phyloP scores from a whole-genome alignment of 306 rosid species.

The Castanea mollissima region DNA sequence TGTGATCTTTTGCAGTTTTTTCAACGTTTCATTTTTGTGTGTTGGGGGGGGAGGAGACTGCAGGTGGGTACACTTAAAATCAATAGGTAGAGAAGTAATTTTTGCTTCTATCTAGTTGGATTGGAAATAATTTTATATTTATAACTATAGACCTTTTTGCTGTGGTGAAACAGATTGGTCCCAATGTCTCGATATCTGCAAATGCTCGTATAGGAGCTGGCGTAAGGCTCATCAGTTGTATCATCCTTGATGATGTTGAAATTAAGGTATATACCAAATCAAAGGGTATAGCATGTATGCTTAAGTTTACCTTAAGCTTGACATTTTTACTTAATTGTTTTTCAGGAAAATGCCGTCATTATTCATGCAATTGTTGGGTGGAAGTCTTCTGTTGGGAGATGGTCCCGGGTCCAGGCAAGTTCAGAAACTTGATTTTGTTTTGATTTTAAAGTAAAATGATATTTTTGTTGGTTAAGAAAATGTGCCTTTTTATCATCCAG shows the following conservation, averaged over 20 bases:
- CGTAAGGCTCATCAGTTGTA: conserved; percentile 85
- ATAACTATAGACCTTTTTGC: background rate
- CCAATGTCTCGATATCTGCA: conserved; percentile 92
- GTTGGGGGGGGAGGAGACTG: background rate
- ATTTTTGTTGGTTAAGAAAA: conserved; percentile 2
- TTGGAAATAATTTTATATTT: background rate
- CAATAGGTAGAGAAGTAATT: background rate
- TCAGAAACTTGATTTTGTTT: conserved; percentile 3
- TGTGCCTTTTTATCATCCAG: background rate
- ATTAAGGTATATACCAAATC: conserved; percentile 56
- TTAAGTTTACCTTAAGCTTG: conserved; percentile 2
- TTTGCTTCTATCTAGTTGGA: background rate
- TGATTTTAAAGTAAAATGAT: background rate
- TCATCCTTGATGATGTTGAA: conserved; percentile 84
- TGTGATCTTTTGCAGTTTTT: background rate
- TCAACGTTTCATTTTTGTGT: background rate
- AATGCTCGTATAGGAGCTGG: conserved; percentile 97
- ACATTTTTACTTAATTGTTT: background rate
- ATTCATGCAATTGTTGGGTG: conserved; percentile 92
- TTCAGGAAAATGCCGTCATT: conserved; percentile 87
- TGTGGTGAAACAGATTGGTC: conserved; percentile 71
- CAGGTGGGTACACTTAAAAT: background rate
- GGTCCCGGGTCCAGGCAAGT: conserved; percentile 95
- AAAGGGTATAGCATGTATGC: conserved; percentile 8
- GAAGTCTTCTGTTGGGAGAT: conserved; percentile 86